These are phyloP conservation scores for Aspergillus kassunensis DNA, from an alignment of 495 filamentous ascomycete genomes.

Conservation along the genomic window DNA sequence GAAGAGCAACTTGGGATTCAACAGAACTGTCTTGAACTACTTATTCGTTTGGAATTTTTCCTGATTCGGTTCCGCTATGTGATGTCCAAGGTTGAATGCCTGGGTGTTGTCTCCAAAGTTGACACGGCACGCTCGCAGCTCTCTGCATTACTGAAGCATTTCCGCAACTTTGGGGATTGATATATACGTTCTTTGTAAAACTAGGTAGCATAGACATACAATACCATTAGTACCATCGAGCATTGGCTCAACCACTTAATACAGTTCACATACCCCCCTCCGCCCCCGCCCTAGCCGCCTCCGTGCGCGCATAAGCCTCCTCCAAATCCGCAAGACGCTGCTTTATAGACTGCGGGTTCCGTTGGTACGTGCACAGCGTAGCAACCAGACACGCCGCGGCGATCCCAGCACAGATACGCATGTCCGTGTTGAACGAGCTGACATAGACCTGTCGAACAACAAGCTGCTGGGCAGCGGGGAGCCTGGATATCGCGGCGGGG, in stretches of 20 bases:
- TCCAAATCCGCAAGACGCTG: neutral
- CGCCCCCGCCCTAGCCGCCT: neutral
- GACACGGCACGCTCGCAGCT: neutral
- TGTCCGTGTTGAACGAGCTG: neutral
- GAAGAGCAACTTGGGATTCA: neutral
- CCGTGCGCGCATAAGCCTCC: neutral
- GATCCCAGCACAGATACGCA: neutral
- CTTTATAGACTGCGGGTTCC: neutral
- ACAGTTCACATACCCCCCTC: no score
- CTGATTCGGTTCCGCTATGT: neutral
- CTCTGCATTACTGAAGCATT: neutral
- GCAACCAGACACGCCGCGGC: neutral
- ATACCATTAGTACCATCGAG: no score
- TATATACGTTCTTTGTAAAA: no score
- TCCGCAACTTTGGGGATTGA: neutral
- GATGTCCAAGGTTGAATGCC: neutral
- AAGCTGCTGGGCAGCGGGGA: neutral
- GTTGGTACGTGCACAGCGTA: neutral
- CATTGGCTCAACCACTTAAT: no score
- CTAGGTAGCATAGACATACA: no score
- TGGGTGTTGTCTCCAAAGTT: neutral
- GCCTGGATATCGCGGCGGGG: neutral
- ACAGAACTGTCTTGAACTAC: neutral
- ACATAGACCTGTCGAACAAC: neutral
- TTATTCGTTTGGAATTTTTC: neutral